Evolutionary conservation across 768 basidiomycete genomes (phyloP).

Genomic region (Lentinula aciculospora): DNA sequence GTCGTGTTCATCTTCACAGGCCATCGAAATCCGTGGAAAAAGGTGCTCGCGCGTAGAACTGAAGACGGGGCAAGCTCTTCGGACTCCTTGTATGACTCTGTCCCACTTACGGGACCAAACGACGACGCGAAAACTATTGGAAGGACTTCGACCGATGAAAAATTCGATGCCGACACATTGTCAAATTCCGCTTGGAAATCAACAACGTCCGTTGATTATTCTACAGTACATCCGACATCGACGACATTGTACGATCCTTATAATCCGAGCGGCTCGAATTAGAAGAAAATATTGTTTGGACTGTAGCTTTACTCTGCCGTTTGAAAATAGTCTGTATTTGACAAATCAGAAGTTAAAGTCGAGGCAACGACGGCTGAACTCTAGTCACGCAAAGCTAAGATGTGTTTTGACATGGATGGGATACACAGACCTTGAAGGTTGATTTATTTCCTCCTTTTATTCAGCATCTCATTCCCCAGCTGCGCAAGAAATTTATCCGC

Average conservation of each 20-base stretch:
- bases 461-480: slow-evolving; percentile 57
- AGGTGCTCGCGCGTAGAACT: background rate
- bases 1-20: slow-evolving; percentile 8
- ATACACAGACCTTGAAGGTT: background rate
- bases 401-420: background rate
- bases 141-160: background rate
- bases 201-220: background rate
- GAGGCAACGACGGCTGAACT: background rate
- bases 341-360: background rate
- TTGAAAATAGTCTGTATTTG: background rate
- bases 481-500: slow-evolving; percentile 66
- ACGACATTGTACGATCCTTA: slow-evolving; percentile 1
- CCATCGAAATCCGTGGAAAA: slow-evolving; percentile 9
- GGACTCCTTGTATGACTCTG: background rate
- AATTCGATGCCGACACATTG: background rate
- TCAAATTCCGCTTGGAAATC: background rate
- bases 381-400: background rate
- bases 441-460: slow-evolving; percentile 22
- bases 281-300: background rate
- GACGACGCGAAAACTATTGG: background rate
- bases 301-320: no score
- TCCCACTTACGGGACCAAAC: background rate
- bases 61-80: background rate
- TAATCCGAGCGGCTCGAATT: background rate
- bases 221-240: background rate